Percentiles rank a stretch among this genome's conserved stretches.
Evolutionary conservation across 805 yeast genomes (phyloP).

Genomic region (Kodamaea lidongshanica): DNA sequence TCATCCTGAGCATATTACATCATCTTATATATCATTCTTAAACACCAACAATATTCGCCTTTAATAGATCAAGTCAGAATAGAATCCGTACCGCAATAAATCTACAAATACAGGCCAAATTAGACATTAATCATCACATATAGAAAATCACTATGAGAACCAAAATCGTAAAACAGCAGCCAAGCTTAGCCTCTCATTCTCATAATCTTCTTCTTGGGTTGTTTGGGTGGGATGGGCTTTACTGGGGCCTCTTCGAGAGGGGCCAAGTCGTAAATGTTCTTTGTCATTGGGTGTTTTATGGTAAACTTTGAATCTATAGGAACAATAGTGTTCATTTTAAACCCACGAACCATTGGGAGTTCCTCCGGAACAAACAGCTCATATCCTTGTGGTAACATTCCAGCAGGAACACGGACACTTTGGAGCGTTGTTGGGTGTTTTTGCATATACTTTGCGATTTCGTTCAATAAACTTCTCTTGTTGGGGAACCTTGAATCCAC

Average conservation of each 20-base stretch:
- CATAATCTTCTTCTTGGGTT: slow-evolving; percentile 53
- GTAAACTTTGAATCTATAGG: slow-evolving; percentile 82
- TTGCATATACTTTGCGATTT: slow-evolving; percentile 55
- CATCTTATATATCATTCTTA: no score
- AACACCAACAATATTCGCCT: no score
- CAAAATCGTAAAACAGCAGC: no score
- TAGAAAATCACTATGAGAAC: no score
- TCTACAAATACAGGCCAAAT: no score
- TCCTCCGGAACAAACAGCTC: slow-evolving; percentile 47
- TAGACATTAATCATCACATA: no score
- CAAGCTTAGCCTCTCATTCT: slow-evolving; percentile 63
- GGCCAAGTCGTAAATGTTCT: slow-evolving; percentile 52
- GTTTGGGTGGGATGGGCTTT: slow-evolving; percentile 30
- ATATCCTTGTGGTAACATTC: slow-evolving; percentile 62
- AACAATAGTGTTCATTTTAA: slow-evolving; percentile 76
- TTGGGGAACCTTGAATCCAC: slow-evolving; percentile 23
- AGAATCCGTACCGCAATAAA: no score
- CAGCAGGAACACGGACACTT: slow-evolving; percentile 44
- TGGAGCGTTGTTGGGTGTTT: slow-evolving; percentile 63
- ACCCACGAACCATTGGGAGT: slow-evolving; percentile 78
- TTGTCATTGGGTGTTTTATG: slow-evolving; percentile 80
- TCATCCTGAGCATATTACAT: no score
- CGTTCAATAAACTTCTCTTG: slow-evolving; percentile 61
- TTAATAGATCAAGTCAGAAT: no score
- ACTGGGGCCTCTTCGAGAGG: slow-evolving; percentile 31